A percentile compares a stretch with the other conserved stretches of the same genome.
Evolutionary conservation across 371 early-diverging fungal genomes (phyloP).

Genomic region (Umbelopsis sp.): DNA sequence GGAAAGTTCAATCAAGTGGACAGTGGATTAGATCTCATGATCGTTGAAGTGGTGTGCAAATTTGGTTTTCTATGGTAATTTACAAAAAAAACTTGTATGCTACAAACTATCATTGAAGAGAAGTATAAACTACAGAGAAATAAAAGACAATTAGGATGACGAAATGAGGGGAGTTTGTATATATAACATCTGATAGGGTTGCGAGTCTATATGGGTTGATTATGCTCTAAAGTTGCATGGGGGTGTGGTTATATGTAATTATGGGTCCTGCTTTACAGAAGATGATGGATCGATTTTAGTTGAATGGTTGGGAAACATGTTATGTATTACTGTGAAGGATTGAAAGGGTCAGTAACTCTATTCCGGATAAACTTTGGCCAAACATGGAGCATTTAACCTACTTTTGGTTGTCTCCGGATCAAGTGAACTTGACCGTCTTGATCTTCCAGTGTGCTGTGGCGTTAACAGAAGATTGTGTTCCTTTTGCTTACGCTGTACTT

Average conservation of each 20-base stretch:
- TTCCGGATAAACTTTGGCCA: no score
- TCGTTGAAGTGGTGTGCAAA: background rate
- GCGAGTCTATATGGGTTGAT: background rate
- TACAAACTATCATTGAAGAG: no score
- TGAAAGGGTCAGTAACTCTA: background rate
- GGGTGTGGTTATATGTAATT: background rate
- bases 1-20: no score
- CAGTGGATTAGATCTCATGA: no score
- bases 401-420: conserved; percentile 13
- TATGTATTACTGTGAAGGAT: background rate
- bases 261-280: background rate
- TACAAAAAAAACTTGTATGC: background rate
- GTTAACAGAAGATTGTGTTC: conserved; percentile 1
- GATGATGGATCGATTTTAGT: conserved; percentile 11
- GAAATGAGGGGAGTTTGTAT: background rate
- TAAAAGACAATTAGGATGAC: background rate
- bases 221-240: background rate
- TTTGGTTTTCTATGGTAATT: background rate
- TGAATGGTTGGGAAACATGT: conserved; percentile 15
- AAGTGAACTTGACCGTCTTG: conserved; percentile 2
- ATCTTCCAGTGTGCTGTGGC: background rate
- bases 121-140: no score
- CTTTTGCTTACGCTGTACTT: conserved; percentile 11
- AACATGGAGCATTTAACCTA: background rate
- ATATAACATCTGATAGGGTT: no score